Base-by-base conservation (phyloP, 805 yeast genomes). In the Candida endomychidarum region DNA sequence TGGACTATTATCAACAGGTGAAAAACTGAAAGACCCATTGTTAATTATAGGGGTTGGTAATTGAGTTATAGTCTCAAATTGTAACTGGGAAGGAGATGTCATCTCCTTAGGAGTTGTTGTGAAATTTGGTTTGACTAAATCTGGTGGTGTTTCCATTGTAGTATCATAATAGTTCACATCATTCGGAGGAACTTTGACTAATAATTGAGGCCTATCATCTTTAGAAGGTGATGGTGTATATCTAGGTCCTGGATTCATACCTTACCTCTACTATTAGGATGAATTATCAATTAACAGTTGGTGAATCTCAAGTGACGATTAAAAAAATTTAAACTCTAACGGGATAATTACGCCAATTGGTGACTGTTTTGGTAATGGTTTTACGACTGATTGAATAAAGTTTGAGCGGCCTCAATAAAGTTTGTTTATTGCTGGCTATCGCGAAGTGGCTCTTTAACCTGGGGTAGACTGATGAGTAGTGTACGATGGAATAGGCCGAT, bases 1-100 rank as follows among this genome's bases (percentile, higher is more conserved):
- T 5, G 37, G 30, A 12, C 34, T 34, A 20, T 36, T 34, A 8
- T 47, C 47, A 2, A 41, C 32, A 5, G 45, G 47, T 12, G 45
- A 41, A 35, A 46, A 48, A 18, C 33, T 46, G 12, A 57, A 56
- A 4, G 54, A 46, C 1, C 54, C 57, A 22, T 36, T 46, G 20
- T 51, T 56, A 5, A 63, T 49, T 2, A 72, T 51, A 1, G 79
- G 79, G 0, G 78, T 71, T 2, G 79, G 79, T 14, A 74, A 53
- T 36, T 65, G 73, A 1, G 75, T 61, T 11, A 47, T 40, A 15
- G 42, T 34, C 9, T 47, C 50, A 19, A 42, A 40, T 17, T 29
- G 23, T 1, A 43, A 16, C 15, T 18, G 45, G 2, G 38, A 32
- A 3, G 45, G 45, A 2, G 45, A 41, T 5, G 29, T 15, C 9